These are phyloP conservation scores for Metschnikowia kofuensis DNA, from an alignment of 805 yeast genomes.

Conservation along the genomic window DNA sequence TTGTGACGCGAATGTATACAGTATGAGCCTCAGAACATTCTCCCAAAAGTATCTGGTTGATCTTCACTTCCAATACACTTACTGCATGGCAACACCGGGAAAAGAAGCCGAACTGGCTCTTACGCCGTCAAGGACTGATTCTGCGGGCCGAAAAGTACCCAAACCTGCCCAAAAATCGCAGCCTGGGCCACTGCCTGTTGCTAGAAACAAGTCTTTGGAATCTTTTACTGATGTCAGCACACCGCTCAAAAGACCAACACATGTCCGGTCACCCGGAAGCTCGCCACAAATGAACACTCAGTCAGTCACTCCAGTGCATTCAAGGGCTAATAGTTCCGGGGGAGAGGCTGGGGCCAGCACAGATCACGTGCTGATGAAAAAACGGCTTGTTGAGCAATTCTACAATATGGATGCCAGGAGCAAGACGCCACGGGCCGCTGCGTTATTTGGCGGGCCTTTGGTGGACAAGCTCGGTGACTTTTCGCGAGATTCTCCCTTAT, in stretches of 20 bases:
- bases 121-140: neutral
- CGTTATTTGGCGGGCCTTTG: slow-evolving; percentile 2
- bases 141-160: neutral
- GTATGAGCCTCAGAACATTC: no score
- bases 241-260: neutral
- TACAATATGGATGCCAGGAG: slow-evolving; percentile 25
- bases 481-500: neutral
- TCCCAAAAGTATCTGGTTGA: no score
- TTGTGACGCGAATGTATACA: no score
- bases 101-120: no score
- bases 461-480: neutral
- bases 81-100: no score
- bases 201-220: slow-evolving; percentile 1
- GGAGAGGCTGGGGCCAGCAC: neutral
- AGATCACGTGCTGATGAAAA: slow-evolving; percentile 19
- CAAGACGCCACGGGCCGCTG: slow-evolving; percentile 5
- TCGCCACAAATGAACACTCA: neutral
- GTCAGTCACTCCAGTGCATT: neutral
- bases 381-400: slow-evolving; percentile 42
- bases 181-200: neutral
- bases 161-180: neutral
- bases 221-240: neutral
- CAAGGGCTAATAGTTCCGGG: neutral
- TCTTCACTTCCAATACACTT: no score
- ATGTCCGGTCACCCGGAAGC: neutral